Conservation (phyloP, 352 stramenopile genomes). For the Globisporangium nagaii region DNA sequence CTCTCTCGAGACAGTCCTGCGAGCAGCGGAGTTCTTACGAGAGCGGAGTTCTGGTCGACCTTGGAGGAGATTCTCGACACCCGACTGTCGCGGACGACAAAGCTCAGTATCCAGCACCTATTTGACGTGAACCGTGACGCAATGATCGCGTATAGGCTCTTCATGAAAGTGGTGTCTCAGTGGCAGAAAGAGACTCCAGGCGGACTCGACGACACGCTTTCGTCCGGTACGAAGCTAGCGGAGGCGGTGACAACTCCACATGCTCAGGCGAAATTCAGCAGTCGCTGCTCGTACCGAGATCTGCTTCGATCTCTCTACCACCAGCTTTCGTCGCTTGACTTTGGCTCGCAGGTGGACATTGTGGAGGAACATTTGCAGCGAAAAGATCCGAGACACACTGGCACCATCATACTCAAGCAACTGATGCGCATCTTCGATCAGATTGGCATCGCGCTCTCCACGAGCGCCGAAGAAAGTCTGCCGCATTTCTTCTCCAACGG, state of each 20-base stretch:
- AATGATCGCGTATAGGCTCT: constrained; percentile 63
- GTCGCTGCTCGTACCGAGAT: constrained; percentile 12
- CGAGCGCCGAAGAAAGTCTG: constrained; percentile 30
- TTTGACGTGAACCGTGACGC: constrained; percentile 65
- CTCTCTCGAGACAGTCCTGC: constrained; percentile 25
- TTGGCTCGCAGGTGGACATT: constrained; percentile 57
- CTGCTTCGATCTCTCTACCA: constrained; percentile 50
- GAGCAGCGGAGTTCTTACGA: constrained; percentile 22
- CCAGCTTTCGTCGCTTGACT: constrained; percentile 67
- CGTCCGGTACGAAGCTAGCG: not conserved
- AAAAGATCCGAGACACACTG: constrained; percentile 23
- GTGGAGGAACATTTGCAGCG: constrained; percentile 48
- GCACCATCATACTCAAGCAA: constrained; percentile 26
- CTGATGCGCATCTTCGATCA: constrained; percentile 43
- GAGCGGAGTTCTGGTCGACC: constrained; percentile 20
- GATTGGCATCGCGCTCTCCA: constrained; percentile 45
- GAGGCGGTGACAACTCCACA: not conserved
- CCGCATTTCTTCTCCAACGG: constrained; percentile 20
- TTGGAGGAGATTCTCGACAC: constrained; percentile 28
- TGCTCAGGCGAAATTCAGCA: not conserved
- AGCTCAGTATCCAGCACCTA: constrained; percentile 44
- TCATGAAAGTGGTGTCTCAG: constrained; percentile 68
- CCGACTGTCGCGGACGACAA: constrained; percentile 23
- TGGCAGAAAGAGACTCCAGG: constrained; percentile 17
- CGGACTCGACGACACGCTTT: not conserved